A percentile compares a stretch with the other conserved stretches of the same genome.
phyloP scores from a whole-genome alignment of 495 filamentous ascomycete species.

The Glarea lozoyensis region DNA sequence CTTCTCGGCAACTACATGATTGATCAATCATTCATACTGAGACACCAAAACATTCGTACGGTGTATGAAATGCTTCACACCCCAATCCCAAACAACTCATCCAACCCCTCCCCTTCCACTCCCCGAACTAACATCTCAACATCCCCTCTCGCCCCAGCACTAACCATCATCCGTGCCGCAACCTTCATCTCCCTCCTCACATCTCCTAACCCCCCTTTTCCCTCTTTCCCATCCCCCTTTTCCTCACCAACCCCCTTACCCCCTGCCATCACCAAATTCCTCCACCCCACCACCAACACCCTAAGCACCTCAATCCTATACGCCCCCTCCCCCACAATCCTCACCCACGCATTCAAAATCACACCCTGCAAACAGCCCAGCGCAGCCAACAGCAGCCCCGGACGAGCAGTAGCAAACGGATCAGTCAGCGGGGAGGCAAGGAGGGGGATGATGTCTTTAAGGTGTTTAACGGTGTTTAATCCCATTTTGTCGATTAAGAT shows the following conservation, averaged over 20 bases:
- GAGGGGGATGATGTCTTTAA: slow-evolving; percentile 64
- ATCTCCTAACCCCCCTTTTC: slow-evolving; percentile 10
- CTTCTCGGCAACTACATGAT: too few relatives aligned
- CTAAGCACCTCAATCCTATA: slow-evolving; percentile 64
- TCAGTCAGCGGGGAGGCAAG: slow-evolving; percentile 55
- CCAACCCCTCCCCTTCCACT: slow-evolving; percentile 27
- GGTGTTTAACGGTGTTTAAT: slow-evolving; percentile 63
- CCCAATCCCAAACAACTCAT: slow-evolving; percentile 26
- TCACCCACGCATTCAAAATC: slow-evolving; percentile 65
- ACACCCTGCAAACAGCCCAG: slow-evolving; percentile 44
- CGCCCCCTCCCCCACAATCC: slow-evolving; percentile 42
- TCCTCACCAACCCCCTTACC: slow-evolving; percentile 42
- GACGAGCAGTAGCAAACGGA: slow-evolving; percentile 56
- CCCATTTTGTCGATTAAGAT: slow-evolving; percentile 50
- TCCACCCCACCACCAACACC: slow-evolving; percentile 58
- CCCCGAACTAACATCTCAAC: slow-evolving; percentile 30
- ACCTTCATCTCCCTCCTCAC: slow-evolving; percentile 39
- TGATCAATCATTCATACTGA: too few relatives aligned
- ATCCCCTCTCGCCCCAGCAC: slow-evolving; percentile 10
- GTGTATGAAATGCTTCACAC: too few relatives aligned
- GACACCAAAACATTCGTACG: too few relatives aligned
- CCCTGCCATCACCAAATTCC: slow-evolving; percentile 32
- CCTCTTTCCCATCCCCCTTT: slow-evolving; percentile 58
- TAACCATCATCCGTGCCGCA: slow-evolving; percentile 13
- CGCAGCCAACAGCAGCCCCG: slow-evolving; percentile 44